Conservation (phyloP, 2,329 filamentous ascomycete species). For the Nothophaeocryptopus gaeumannii region DNA sequence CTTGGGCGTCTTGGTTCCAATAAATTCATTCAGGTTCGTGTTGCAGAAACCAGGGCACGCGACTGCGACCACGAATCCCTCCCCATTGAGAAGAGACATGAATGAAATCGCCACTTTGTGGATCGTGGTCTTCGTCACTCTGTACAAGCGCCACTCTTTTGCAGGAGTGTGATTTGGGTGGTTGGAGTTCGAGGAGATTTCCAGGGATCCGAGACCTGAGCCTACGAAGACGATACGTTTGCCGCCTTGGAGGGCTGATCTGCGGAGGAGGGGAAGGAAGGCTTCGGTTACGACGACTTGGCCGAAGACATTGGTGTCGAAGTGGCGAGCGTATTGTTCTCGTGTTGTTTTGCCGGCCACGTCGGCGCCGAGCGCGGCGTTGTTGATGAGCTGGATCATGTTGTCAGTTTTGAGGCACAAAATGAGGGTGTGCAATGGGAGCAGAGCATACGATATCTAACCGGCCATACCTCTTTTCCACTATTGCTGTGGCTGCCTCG, state of each 20-base stretch:
- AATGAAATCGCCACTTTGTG: slow-evolving; percentile 31
- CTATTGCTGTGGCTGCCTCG: slow-evolving; percentile 33
- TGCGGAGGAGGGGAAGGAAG: slow-evolving; percentile 22
- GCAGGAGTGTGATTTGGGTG: background rate
- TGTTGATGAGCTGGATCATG: slow-evolving; percentile 30
- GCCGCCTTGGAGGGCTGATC: too few relatives aligned
- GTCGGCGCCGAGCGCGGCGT: slow-evolving; percentile 32
- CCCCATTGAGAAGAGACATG: slow-evolving; percentile 19
- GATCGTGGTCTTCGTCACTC: slow-evolving; percentile 29
- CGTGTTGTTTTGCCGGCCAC: too few relatives aligned
- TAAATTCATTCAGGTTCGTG: slow-evolving; percentile 28
- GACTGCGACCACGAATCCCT: slow-evolving; percentile 29
- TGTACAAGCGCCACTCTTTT: slow-evolving; percentile 23
- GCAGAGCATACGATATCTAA: slow-evolving; percentile 29
- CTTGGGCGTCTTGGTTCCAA: slow-evolving; percentile 29
- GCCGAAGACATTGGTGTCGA: slow-evolving; percentile 33
- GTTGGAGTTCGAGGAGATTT: background rate
- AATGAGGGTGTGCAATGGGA: too few relatives aligned
- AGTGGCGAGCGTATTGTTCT: slow-evolving; percentile 2
- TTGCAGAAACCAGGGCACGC: slow-evolving; percentile 23
- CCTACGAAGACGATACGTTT: slow-evolving; percentile 31
- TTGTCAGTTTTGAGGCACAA: too few relatives aligned
- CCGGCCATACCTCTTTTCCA: slow-evolving; percentile 29
- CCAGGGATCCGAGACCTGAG: slow-evolving; percentile 11
- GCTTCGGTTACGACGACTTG: slow-evolving; percentile 25